Conservation (phyloP, 192 early-diverging fungal species). For the Coemansia pectinata region DNA sequence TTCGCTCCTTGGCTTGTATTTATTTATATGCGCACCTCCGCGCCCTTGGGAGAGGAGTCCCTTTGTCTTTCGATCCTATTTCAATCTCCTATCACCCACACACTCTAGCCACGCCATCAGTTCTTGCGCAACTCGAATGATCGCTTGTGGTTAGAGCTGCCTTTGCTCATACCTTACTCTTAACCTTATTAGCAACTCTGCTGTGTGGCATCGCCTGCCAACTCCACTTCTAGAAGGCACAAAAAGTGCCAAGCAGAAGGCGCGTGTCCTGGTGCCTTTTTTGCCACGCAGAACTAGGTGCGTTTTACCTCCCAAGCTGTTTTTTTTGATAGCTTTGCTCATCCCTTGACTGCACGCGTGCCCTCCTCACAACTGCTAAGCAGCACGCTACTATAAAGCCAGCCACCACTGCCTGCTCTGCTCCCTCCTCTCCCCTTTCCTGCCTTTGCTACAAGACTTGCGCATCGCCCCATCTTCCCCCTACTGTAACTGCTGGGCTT, state of each 20-base stretch:
- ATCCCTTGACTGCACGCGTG: slow-evolving; percentile 8
- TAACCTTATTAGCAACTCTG: neutral
- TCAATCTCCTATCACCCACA: slow-evolving; percentile 7
- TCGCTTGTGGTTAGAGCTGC: slow-evolving; percentile 10
- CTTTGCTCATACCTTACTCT: slow-evolving; percentile 1
- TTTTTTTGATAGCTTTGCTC: neutral
- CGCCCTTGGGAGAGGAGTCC: neutral
- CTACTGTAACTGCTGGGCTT: neutral
- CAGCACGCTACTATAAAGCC: neutral
- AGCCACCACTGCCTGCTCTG: neutral
- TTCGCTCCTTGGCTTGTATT: neutral
- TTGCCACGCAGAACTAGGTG: neutral
- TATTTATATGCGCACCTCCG: slow-evolving; percentile 3
- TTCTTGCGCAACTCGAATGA: neutral
- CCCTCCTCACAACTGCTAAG: neutral
- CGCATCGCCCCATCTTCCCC: neutral
- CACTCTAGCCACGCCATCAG: neutral
- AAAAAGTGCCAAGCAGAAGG: neutral
- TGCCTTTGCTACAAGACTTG: neutral
- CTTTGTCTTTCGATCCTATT: neutral
- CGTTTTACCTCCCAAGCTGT: neutral
- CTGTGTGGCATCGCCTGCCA: neutral
- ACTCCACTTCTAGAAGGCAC: too few relatives aligned
- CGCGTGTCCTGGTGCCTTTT: neutral
- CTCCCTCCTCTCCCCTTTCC: neutral